Evolutionary conservation across 768 basidiomycete genomes (phyloP), one percentile per base, ranked within the genome.

Genomic region (Flagelloscypha sp.): DNA sequence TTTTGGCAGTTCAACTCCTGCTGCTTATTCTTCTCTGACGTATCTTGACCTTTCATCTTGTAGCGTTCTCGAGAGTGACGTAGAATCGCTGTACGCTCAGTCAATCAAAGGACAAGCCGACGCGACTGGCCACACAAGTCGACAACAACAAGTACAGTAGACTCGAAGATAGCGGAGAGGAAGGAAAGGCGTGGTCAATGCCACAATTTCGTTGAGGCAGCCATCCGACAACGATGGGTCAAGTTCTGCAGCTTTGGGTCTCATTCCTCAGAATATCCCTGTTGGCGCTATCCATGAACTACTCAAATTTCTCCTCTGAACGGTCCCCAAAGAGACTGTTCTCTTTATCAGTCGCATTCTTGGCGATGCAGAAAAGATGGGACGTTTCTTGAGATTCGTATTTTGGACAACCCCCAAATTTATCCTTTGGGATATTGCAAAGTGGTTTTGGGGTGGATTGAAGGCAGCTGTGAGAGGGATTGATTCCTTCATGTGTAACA

Each of bases 41-140:
- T 52, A 46, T 30, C 53, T 89, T 19, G 90, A 97, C 52, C 54
- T 94, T 9, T 84, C 84, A 0, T 84, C 84, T 1, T 81, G 76
- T 44, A 60, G 60, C 29, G 52, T 92, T 16, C 55, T 63, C 23
- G 66, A 70, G 35, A 37, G 51, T 0, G 76, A 83, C 30, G 48
- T 84, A 24, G 74, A 77, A 36, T 79, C 33, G 12, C n/a, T n/a
- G n/a, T 65, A 72, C 5, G 70, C 62, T 3, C 73, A 75, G 3
- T n/a, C n/a, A n/a, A n/a, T n/a, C 30, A 61, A 63, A 13, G 67
- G 69, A 11, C 61, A 63, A 11, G 69, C 70, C 22, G 65, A 79
- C 40, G 84, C 82, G 74, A 55, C 54, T 6, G 66, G 68, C 3
- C 46, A 27, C 25, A 9, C 9, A 27, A 27, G 25, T 27, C 33